phyloP scores from a whole-genome alignment of 2,329 filamentous ascomycete species.

The Epichloe sibirici region DNA sequence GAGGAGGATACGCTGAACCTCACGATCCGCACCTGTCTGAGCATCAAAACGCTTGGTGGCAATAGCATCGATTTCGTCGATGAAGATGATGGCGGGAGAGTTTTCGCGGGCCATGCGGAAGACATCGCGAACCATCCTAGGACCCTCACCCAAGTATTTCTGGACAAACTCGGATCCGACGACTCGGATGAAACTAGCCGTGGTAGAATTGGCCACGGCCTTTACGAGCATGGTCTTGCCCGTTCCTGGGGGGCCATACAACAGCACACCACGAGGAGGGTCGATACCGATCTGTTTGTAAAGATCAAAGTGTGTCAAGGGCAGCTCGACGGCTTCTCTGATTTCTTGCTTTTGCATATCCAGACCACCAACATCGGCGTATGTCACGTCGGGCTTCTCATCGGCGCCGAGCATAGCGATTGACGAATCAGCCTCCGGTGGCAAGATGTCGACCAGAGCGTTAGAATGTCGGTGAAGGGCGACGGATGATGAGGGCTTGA shows the following conservation, averaged over 20 bases:
- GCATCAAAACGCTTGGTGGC: constrained; percentile 99
- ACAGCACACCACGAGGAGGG: constrained; percentile 85
- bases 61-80: constrained; percentile 98
- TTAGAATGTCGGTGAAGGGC: constrained; percentile 97
- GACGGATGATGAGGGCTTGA: constrained; percentile 96
- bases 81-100: constrained; percentile 97
- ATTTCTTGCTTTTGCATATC: constrained; percentile 99
- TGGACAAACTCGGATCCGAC: constrained; percentile 98
- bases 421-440: constrained; percentile 96
- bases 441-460: constrained; percentile 93
- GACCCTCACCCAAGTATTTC: constrained; percentile 95
- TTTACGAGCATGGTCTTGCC: constrained; percentile 98
- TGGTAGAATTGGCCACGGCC: constrained; percentile 95
- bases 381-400: constrained; percentile 97
- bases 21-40: constrained; percentile 92
- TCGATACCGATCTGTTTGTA: constrained; percentile 99
- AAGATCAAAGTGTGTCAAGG: constrained; percentile 92
- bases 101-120: constrained; percentile 99
- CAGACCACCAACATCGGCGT: constrained; percentile 91
- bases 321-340: constrained; percentile 90
- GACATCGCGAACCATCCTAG: constrained; percentile 96
- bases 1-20: constrained; percentile 95
- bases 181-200: constrained; percentile 94
- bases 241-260: constrained; percentile 92
- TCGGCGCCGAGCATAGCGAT: constrained; percentile 95